Evolutionary conservation across 179 eudicot species (phyloP).

Genomic region (Camellia oleifera): DNA sequence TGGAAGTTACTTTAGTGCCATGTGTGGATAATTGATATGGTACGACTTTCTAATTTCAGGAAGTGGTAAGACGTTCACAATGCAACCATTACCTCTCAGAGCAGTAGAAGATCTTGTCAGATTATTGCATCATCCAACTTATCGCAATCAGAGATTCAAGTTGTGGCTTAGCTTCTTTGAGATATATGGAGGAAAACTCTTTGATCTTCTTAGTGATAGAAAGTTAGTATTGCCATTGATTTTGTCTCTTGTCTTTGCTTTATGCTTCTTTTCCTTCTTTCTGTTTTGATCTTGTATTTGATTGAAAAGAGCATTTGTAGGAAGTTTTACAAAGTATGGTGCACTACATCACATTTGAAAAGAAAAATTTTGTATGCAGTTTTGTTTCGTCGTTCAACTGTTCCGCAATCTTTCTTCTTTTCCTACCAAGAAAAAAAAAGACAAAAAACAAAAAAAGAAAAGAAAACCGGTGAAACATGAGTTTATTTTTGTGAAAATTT

Average conservation of each 20-base stretch:
- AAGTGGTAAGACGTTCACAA: slow-evolving; percentile 97
- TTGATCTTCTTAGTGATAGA: slow-evolving; percentile 87
- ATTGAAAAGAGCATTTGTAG: neutral
- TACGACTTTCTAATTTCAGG: slow-evolving; percentile 45
- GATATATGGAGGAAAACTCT: slow-evolving; percentile 97
- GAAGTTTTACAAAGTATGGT: no score
- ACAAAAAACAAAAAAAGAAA: no score
- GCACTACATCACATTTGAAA: no score
- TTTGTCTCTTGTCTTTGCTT: slow-evolving; percentile 7
- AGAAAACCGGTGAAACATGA: no score
- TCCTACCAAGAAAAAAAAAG: no score
- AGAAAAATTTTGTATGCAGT: no score
- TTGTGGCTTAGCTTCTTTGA: slow-evolving; percentile 99
- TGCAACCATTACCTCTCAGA: slow-evolving; percentile 97
- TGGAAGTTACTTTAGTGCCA: neutral
- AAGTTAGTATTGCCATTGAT: slow-evolving; percentile 46
- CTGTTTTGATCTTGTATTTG: neutral
- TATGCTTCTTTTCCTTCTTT: slow-evolving; percentile 7
- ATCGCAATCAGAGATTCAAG: slow-evolving; percentile 86
- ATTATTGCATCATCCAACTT: slow-evolving; percentile 76
- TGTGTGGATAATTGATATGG: slow-evolving; percentile 16
- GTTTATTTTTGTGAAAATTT: no score
- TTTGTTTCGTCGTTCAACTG: no score
- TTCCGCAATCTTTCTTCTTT: no score
- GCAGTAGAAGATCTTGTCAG: slow-evolving; percentile 91